Evolutionary conservation across 495 filamentous ascomycete species (phyloP).

Genomic region (Massariosphaeria phaeospora): DNA sequence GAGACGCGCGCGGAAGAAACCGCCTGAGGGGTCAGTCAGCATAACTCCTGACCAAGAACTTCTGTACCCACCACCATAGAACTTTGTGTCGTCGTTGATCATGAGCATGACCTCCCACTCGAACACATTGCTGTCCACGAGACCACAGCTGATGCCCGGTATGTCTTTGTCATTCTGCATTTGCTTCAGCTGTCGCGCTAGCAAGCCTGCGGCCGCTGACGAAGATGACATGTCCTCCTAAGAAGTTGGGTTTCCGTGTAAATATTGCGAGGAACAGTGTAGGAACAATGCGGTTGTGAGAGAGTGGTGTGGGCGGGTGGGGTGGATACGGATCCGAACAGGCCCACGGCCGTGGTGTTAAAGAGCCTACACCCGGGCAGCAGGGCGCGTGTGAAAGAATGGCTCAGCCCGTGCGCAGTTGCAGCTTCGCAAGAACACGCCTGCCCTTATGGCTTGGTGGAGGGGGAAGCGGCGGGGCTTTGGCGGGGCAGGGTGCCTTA

Average conservation of each 20-base stretch:
- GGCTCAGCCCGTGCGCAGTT: too few species aligned
- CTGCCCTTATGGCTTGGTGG: too few species aligned
- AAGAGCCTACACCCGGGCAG: too few species aligned
- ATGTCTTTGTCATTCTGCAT: slow-evolving; percentile 91
- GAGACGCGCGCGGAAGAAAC: slow-evolving; percentile 80
- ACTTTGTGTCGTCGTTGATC: slow-evolving; percentile 94
- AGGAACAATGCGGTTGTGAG: background rate
- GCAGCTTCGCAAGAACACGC: too few species aligned
- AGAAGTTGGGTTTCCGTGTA: background rate
- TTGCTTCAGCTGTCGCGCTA: slow-evolving; percentile 80
- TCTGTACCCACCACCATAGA: slow-evolving; percentile 67
- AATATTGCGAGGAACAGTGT: background rate
- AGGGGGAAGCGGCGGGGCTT: too few species aligned
- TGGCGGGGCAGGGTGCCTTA: too few species aligned
- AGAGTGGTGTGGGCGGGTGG: background rate
- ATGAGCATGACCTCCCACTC: slow-evolving; percentile 99
- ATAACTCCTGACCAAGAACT: background rate
- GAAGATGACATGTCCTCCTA: slow-evolving; percentile 22
- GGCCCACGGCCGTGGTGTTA: too few species aligned
- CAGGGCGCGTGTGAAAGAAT: too few species aligned
- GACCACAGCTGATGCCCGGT: slow-evolving; percentile 86
- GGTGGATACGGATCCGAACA: too few species aligned
- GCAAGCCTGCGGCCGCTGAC: slow-evolving; percentile 62
- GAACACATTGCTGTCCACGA: slow-evolving; percentile 87
- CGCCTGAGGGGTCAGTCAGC: slow-evolving; percentile 50